phyloP scores from a whole-genome alignment of 192 early-diverging fungal genomes.

The Thoreauomyces humboldtii region DNA sequence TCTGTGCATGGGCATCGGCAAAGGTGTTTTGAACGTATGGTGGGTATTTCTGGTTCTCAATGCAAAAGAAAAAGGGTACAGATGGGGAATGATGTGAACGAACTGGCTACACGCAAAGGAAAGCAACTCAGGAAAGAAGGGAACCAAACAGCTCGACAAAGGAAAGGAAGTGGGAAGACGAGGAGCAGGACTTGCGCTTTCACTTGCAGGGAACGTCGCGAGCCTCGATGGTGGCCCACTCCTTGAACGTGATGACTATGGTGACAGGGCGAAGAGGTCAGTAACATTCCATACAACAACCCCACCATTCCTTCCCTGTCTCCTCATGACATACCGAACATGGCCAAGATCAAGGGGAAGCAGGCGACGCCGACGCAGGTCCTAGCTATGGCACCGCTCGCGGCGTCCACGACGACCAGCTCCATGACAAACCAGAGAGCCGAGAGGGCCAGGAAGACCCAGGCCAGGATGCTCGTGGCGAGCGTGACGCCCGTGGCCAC shows the following conservation, averaged over 20 bases:
- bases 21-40: no score
- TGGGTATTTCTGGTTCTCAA: no score
- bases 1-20: no score
- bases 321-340: slow-evolving; percentile 6
- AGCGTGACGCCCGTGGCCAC: slow-evolving; percentile 15
- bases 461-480: slow-evolving; percentile 10
- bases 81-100: no score
- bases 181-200: no score
- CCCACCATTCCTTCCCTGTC: neutral
- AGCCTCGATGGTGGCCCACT: slow-evolving; percentile 13
- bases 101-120: no score
- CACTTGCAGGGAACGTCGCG: slow-evolving; percentile 3
- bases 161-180: no score
- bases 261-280: neutral
- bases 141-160: no score
- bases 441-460: slow-evolving; percentile 16
- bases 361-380: slow-evolving; percentile 1
- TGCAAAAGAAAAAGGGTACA: no score
- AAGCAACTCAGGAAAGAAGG: no score
- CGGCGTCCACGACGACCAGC: slow-evolving; percentile 1
- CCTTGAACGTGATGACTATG: slow-evolving; percentile 12
- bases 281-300: neutral
- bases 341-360: slow-evolving; percentile 23
- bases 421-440: slow-evolving; percentile 13
- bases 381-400: slow-evolving; percentile 11